phyloP scores from a whole-genome alignment of 2,329 filamentous ascomycete genomes.

The Myriosclerotinia scirpicola region DNA sequence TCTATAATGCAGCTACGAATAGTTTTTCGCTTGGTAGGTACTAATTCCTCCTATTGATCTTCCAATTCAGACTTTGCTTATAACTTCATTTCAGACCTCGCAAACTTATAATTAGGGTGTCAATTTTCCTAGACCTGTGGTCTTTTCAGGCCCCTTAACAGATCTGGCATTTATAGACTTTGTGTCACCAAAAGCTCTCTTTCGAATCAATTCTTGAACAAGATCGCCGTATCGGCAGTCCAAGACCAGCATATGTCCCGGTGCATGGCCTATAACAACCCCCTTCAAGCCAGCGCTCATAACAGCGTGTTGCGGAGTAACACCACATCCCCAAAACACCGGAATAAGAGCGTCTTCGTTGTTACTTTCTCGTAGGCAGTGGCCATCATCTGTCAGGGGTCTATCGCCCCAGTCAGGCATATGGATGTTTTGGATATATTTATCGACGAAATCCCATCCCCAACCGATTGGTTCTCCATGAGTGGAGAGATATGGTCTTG shows the following conservation, averaged over 20 bases:
- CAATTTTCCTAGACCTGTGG: neutral
- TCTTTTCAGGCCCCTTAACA: neutral
- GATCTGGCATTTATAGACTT: too few relatives aligned
- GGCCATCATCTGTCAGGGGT: constrained; percentile 42
- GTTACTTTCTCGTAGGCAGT: neutral
- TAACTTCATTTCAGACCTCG: neutral
- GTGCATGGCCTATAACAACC: constrained; percentile 59
- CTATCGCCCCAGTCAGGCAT: constrained; percentile 58
- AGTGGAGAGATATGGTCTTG: constrained; percentile 53
- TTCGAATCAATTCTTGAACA: constrained; percentile 15
- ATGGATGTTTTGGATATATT: constrained; percentile 53
- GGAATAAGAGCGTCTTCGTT: constrained; percentile 49
- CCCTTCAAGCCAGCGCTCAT: constrained; percentile 55
- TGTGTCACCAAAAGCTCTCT: neutral
- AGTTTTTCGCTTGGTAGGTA: neutral
- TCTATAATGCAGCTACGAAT: neutral
- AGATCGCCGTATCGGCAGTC: constrained; percentile 44
- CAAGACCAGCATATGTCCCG: constrained; percentile 61
- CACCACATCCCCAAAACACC: constrained; percentile 64
- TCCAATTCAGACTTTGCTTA: neutral
- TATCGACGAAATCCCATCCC: constrained; percentile 57
- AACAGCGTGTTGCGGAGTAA: constrained; percentile 65
- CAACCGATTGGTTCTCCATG: constrained; percentile 66
- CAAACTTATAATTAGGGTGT: neutral
- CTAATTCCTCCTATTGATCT: too few relatives aligned